These are phyloP conservation scores for Candolleomyces eurysporus DNA, from an alignment of 768 basidiomycete species.

Conservation along the genomic window DNA sequence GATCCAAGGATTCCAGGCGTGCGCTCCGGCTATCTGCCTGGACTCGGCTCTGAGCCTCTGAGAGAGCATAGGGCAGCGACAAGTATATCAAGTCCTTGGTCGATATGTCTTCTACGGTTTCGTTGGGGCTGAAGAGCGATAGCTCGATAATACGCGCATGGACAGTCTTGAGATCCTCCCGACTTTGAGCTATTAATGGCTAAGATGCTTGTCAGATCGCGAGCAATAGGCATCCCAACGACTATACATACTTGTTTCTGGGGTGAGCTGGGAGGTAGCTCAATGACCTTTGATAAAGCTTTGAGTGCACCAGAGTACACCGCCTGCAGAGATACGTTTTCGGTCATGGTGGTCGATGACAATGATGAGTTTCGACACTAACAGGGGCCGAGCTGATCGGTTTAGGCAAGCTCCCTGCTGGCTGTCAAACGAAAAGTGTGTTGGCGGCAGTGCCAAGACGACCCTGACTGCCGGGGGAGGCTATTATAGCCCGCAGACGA, in stretches of 20 bases:
- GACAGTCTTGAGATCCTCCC: slow-evolving; percentile 55
- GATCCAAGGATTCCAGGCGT: slow-evolving; percentile 52
- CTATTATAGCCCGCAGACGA: not conserved
- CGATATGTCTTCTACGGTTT: slow-evolving; percentile 77
- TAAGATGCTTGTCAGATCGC: slow-evolving; percentile 23
- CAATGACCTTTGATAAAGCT: slow-evolving; percentile 36
- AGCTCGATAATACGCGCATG: slow-evolving; percentile 55
- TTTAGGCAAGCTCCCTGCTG: too few species aligned
- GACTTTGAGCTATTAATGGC: slow-evolving; percentile 56
- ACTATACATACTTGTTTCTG: slow-evolving; percentile 37
- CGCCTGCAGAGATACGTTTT: slow-evolving; percentile 32
- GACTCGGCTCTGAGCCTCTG: slow-evolving; percentile 63
- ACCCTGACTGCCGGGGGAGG: not conserved
- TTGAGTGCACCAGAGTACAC: slow-evolving; percentile 36
- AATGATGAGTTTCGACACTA: too few species aligned
- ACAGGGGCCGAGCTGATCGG: not conserved
- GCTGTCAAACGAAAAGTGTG: too few species aligned
- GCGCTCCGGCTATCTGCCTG: slow-evolving; percentile 54
- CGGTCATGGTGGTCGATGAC: slow-evolving; percentile 14
- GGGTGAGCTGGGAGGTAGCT: slow-evolving; percentile 40
- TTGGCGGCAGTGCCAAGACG: not conserved
- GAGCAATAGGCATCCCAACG: not conserved
- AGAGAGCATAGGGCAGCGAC: slow-evolving; percentile 63
- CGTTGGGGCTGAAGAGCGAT: slow-evolving; percentile 81
- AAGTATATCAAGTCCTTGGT: slow-evolving; percentile 77